Conservation (phyloP, 441 rosid species). For the Hypseocharis bilobata region DNA sequence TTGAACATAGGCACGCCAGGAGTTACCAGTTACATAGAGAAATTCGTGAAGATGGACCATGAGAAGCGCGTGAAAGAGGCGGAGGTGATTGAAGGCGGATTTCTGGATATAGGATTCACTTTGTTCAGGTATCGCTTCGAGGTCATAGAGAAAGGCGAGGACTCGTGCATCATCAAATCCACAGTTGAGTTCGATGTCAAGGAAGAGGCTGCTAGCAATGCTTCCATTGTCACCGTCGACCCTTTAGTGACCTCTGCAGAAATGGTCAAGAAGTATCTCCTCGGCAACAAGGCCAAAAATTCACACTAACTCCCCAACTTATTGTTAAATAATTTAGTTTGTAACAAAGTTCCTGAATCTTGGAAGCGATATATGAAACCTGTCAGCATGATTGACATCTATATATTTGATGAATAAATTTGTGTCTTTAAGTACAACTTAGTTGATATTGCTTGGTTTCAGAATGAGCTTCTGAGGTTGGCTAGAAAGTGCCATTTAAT, state of each 20-base stretch:
- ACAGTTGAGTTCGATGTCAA: conserved; percentile 16
- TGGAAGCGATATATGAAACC: too few species aligned
- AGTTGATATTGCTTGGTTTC: too few species aligned
- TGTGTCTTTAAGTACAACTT: too few species aligned
- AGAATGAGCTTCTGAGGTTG: too few species aligned
- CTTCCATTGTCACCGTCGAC: conserved; percentile 7
- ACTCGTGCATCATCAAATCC: conserved; percentile 18
- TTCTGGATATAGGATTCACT: conserved; percentile 15
- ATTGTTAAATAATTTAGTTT: too few species aligned
- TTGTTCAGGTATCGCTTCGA: conserved; percentile 9
- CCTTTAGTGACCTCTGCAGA: neutral
- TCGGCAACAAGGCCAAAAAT: neutral
- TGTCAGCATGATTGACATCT: too few species aligned
- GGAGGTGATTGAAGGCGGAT: conserved; percentile 23
- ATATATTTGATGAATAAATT: too few species aligned
- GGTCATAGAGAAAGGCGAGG: conserved; percentile 15
- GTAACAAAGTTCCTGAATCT: too few species aligned
- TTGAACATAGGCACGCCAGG: neutral
- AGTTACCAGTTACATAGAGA: conserved; percentile 10
- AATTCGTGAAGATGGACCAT: conserved; percentile 14
- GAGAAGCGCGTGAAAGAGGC: conserved; percentile 16
- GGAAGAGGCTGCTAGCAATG: conserved; percentile 16
- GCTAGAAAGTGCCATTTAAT: too few species aligned
- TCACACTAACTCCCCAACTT: too few species aligned
- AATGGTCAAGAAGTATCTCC: conserved; percentile 10